These are phyloP conservation scores for Aspergillus bombycis DNA, from an alignment of 2,329 filamentous ascomycete species.

Conservation along the genomic window DNA sequence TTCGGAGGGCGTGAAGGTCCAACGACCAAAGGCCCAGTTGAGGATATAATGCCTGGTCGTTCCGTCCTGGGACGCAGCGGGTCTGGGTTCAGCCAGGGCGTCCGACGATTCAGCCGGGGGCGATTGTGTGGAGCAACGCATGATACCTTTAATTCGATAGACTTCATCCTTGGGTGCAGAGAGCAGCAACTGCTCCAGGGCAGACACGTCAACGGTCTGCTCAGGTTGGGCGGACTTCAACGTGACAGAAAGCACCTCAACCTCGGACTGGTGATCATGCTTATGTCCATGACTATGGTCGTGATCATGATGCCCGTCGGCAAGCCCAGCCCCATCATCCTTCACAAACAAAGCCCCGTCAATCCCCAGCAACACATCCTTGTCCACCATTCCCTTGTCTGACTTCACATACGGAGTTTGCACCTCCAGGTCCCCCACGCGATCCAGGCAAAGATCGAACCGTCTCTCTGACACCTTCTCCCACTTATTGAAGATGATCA, in stretches of 20 bases:
- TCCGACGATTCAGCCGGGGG: constrained; percentile 53
- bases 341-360: constrained; percentile 70
- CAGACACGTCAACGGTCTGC: constrained; percentile 57
- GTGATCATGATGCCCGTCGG: constrained; percentile 38
- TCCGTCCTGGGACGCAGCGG: constrained; percentile 28
- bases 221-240: constrained; percentile 52
- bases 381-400: constrained; percentile 74
- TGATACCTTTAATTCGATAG: constrained; percentile 85
- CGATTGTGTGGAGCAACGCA: constrained; percentile 49
- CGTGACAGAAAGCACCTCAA: constrained; percentile 86
- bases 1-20: constrained; percentile 74
- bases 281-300: constrained; percentile 46
- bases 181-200: constrained; percentile 69
- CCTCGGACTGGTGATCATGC: constrained; percentile 74
- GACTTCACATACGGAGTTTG: constrained; percentile 85
- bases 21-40: constrained; percentile 97
- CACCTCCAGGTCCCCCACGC: constrained; percentile 78
- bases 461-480: constrained; percentile 72
- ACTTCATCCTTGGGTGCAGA: constrained; percentile 87
- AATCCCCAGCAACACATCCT: constrained; percentile 81
- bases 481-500: constrained; percentile 94
- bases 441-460: constrained; percentile 77
- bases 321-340: constrained; percentile 31
- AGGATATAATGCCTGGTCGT: constrained; percentile 72
- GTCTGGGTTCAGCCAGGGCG: constrained; percentile 32